A percentile compares a stretch with the other conserved stretches of the same genome.
Conservation (phyloP, 306 rosid species). For the Clitoria ternatea region DNA sequence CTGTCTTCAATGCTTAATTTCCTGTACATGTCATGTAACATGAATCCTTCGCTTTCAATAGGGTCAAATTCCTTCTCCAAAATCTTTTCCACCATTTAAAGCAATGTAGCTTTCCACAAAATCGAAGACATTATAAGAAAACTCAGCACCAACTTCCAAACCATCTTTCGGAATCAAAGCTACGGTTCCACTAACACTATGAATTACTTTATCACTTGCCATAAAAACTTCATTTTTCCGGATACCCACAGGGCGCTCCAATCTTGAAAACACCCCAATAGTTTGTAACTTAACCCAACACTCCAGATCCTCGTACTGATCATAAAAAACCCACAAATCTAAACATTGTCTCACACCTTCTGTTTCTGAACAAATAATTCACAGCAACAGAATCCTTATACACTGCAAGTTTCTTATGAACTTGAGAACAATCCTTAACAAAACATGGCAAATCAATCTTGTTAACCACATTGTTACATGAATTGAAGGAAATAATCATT, state of each 20-base stretch:
- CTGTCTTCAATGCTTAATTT: neutral
- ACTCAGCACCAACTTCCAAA: constrained; percentile 5
- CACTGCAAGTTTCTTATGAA: constrained; percentile 21
- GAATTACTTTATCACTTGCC: constrained; percentile 13
- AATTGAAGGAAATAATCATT: constrained; percentile 19
- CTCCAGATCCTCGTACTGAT: constrained; percentile 1
- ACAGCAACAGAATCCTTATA: constrained; percentile 16
- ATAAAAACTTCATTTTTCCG: constrained; percentile 33
- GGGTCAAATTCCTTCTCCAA: neutral
- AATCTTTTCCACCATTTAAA: neutral
- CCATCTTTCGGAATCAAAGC: constrained; percentile 17
- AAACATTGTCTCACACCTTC: neutral
- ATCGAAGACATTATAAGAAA: constrained; percentile 14
- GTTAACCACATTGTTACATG: neutral
- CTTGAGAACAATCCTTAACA: neutral
- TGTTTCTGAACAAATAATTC: constrained; percentile 11
- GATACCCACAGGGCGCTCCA: constrained; percentile 20
- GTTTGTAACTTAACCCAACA: constrained; percentile 11
- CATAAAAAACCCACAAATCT: constrained; percentile 29
- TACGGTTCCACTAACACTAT: neutral
- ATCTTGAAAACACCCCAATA: neutral
- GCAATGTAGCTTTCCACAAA: constrained; percentile 19
- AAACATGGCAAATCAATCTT: constrained; percentile 12
- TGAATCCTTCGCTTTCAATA: neutral
- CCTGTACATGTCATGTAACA: neutral